Evolutionary conservation across 495 filamentous ascomycete genomes (phyloP).

Genomic region (Talaromyces liani): DNA sequence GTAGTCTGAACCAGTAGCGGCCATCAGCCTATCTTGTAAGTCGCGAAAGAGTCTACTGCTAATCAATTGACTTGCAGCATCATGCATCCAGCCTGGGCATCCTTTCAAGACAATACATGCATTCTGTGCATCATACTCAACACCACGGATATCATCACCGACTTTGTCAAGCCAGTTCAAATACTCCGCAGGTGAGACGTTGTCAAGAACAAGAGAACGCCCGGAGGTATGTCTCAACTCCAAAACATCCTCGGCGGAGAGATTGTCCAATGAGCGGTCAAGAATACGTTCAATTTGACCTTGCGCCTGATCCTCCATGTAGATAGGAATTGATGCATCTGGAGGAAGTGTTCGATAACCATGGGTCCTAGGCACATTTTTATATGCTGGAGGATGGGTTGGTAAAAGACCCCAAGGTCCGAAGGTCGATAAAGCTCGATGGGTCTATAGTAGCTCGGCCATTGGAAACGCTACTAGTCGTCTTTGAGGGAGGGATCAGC

Average conservation of each 20-base stretch:
- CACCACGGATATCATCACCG: neutral
- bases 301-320: neutral
- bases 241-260: neutral
- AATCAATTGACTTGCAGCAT: neutral
- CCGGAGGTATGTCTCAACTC: neutral
- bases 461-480: neutral
- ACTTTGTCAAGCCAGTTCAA: neutral
- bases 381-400: conserved; percentile 2
- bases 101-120: conserved; percentile 3
- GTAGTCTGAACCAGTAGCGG: neutral
- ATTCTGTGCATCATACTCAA: conserved; percentile 3
- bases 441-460: neutral
- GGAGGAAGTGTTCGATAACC: neutral
- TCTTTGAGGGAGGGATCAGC: neutral
- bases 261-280: neutral
- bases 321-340: neutral
- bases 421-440: neutral
- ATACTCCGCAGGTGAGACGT: neutral
- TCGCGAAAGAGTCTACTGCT: too few species aligned
- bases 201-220: neutral
- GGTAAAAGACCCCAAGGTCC: neutral
- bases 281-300: neutral
- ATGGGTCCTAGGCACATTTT: conserved; percentile 4
- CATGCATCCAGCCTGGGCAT: neutral
- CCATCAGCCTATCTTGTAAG: too few species aligned